Base-by-base conservation (phyloP, 2,329 filamentous ascomycete genomes). In the Aspergillus tanneri region DNA sequence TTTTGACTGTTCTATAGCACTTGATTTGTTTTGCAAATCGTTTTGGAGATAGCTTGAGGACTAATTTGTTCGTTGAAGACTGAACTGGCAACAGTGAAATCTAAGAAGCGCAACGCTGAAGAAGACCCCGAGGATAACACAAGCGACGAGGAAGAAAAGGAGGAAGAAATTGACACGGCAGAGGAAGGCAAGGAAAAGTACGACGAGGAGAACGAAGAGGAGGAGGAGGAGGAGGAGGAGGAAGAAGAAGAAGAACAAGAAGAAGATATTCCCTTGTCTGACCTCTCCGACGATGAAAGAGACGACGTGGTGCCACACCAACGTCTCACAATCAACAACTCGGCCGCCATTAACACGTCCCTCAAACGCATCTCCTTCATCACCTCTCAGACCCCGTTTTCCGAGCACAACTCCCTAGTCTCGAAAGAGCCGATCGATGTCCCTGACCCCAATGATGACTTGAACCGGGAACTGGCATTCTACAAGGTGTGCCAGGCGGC, bases 271-370 rank as follows among this genome's bases (percentile, higher is more conserved):
- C 86, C 91, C 3, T 82, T 96, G 55, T 95, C 90, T 24, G 91
- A 96, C 61, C 84, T 86, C 34, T 79, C 87, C 45, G 89, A 88
- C 16, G 87, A 88, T 55, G 90, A 95, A 62, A 86, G 83, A 61
- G 88, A 88, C 71, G 91, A 96, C 65, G 81, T 96, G 32, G 83
- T 95, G 53, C 89, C 90, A 12, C 88, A 95, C 73, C 90, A 93
- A 68, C 88, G 90, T 61, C 85, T 96, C 57, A 96, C 91, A 44
- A 97, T 97, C 76, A 96, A 99, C 81, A 99, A 99, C 77, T 91
- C 88, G 45, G 78, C 88, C 57, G 93, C 92, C 25, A 87, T 99
- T 43, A 82, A 83, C 57, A 79, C 88, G 58, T 84, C 90, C 10
- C 80, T 95, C 53, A 87, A 87, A 64, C 89, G 91, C 53, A 71